A percentile compares a stretch with the other conserved stretches of the same genome.
phyloP scores from a whole-genome alignment of 805 yeast genomes.

The Zygoascus ofunaensis region DNA sequence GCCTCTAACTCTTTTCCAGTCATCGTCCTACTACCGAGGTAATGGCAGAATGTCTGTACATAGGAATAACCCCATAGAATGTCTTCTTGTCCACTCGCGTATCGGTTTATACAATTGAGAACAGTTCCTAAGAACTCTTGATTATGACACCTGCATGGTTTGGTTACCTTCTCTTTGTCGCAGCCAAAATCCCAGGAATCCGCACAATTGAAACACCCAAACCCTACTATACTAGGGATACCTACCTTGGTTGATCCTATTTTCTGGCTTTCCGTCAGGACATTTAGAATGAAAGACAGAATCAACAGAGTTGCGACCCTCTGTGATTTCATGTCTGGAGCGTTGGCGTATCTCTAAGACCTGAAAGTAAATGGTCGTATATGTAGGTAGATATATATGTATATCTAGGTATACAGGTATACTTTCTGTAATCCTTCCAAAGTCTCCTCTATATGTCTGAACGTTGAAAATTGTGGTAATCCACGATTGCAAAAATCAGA shows the following conservation, averaged over 20 bases:
- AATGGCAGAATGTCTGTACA: constrained; percentile 23
- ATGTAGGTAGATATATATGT: too few species aligned
- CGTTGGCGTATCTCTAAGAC: too few species aligned
- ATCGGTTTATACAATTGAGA: constrained; percentile 20
- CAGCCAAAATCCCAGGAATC: constrained; percentile 26
- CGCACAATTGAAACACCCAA: constrained; percentile 28
- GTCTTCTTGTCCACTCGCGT: constrained; percentile 19
- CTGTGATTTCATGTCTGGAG: background rate
- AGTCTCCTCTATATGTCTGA: too few species aligned
- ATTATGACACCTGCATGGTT: constrained; percentile 23
- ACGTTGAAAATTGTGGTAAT: too few species aligned
- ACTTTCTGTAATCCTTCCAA: too few species aligned
- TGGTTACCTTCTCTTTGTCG: constrained; percentile 2
- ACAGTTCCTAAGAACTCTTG: constrained; percentile 26
- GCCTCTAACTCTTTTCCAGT: constrained; percentile 19
- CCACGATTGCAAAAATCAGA: too few species aligned
- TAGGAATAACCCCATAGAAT: constrained; percentile 20
- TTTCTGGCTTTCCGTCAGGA: constrained; percentile 15
- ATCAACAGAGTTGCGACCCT: background rate
- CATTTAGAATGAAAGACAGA: background rate
- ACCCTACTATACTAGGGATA: constrained; percentile 23
- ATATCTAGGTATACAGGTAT: too few species aligned
- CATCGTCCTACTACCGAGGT: constrained; percentile 22
- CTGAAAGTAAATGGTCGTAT: too few species aligned
- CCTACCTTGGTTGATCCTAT: constrained; percentile 21